phyloP scores from a whole-genome alignment of 371 early-diverging fungal genomes.

The Mucor ambiguus region DNA sequence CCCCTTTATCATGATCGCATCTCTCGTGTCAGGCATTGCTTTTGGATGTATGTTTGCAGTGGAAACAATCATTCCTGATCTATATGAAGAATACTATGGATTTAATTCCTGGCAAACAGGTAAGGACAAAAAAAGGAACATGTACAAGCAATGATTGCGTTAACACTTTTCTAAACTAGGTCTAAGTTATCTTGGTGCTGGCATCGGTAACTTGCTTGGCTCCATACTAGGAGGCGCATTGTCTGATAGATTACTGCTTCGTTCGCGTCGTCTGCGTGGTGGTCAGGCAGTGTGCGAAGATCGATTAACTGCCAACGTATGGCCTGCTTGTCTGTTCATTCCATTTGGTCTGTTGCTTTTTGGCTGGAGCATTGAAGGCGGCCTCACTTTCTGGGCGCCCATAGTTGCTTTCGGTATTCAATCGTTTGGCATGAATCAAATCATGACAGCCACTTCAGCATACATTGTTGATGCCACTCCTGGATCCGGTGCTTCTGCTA shows the following conservation, averaged over 20 bases:
- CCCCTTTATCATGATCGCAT: slow-evolving; percentile 49
- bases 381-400: slow-evolving; percentile 35
- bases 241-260: slow-evolving; percentile 40
- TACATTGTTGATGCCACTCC: slow-evolving; percentile 49
- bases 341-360: slow-evolving; percentile 46
- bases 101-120: slow-evolving; percentile 48
- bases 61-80: slow-evolving; percentile 45
- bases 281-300: slow-evolving; percentile 45
- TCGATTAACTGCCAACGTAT: slow-evolving; percentile 44
- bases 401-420: slow-evolving; percentile 49
- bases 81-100: slow-evolving; percentile 34
- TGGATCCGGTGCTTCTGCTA: slow-evolving; percentile 48
- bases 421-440: slow-evolving; percentile 52
- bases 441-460: slow-evolving; percentile 39
- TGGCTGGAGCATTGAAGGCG: slow-evolving; percentile 43
- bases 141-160: not conserved
- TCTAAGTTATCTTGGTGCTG: slow-evolving; percentile 34
- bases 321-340: slow-evolving; percentile 37
- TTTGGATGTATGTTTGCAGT: slow-evolving; percentile 57
- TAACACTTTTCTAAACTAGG: not conserved
- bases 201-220: slow-evolving; percentile 31
- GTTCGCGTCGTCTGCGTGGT: slow-evolving; percentile 38
- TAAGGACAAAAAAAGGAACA: not conserved
- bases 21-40: slow-evolving; percentile 48
- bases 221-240: slow-evolving; percentile 39